Conservation (phyloP, 192 early-diverging fungal genomes). For the Coemansia sp. region DNA sequence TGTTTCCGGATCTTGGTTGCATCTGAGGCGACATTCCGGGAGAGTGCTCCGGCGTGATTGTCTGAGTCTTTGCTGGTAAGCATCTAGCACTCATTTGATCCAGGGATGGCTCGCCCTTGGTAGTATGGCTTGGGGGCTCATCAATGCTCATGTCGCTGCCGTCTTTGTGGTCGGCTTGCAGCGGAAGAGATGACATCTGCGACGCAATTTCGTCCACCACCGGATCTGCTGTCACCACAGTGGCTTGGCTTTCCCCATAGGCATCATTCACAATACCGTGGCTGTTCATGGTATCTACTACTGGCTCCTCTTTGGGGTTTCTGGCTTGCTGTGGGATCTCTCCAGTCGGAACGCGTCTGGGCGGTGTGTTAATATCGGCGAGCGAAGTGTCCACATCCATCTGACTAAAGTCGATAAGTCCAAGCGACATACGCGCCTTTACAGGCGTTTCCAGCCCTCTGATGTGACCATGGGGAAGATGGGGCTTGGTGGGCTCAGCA, state of each 20-base stretch:
- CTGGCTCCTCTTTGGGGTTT: background rate
- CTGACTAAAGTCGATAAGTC: slow-evolving; percentile 50
- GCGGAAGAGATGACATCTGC: background rate
- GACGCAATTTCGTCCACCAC: background rate
- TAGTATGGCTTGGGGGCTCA: background rate
- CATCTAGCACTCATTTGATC: background rate
- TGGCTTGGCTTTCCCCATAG: slow-evolving; percentile 27
- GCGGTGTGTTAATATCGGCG: slow-evolving; percentile 20
- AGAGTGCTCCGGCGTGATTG: slow-evolving; percentile 26
- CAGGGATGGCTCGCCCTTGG: background rate
- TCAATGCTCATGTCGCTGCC: background rate
- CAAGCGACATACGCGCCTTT: slow-evolving; percentile 42
- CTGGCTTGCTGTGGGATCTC: background rate
- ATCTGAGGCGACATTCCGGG: slow-evolving; percentile 32
- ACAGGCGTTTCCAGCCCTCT: slow-evolving; percentile 25
- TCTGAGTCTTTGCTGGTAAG: background rate
- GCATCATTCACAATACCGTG: background rate
- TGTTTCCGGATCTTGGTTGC: slow-evolving; percentile 1
- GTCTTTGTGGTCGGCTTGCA: background rate
- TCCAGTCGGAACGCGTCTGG: background rate
- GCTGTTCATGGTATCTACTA: background rate
- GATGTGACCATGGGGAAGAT: slow-evolving; percentile 16
- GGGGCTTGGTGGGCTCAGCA: slow-evolving; percentile 3
- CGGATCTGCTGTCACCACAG: slow-evolving; percentile 14
- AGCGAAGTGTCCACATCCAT: slow-evolving; percentile 41